phyloP scores from a whole-genome alignment of 2,329 filamentous ascomycete species.

The Venturia effusa region DNA sequence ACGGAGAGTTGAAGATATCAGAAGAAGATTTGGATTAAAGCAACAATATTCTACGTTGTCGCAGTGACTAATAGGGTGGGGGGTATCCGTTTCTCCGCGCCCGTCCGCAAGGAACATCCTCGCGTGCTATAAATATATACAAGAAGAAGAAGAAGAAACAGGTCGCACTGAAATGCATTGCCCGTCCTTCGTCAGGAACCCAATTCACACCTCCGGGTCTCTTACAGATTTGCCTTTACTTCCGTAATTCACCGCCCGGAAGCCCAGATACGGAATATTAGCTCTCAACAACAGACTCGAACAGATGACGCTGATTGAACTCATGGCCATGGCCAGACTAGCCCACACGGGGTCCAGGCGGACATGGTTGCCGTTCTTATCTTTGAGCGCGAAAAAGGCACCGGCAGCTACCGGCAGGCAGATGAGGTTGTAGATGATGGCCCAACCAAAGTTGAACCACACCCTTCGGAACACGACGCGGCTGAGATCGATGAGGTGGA shows the following conservation, averaged over 20 bases:
- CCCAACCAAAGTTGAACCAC: slow-evolving; percentile 79
- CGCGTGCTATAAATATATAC: too few species aligned
- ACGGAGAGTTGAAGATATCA: too few species aligned
- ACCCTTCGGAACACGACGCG: slow-evolving; percentile 64
- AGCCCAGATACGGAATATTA: slow-evolving; percentile 32
- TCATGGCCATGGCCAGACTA: slow-evolving; percentile 82
- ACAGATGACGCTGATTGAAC: slow-evolving; percentile 77
- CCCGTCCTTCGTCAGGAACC: too few species aligned
- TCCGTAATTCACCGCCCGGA: slow-evolving; percentile 15
- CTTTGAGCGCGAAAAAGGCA: slow-evolving; percentile 54
- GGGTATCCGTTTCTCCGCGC: too few species aligned
- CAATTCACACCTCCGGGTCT: not conserved
- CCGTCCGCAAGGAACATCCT: too few species aligned
- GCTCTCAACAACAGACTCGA: slow-evolving; percentile 66
- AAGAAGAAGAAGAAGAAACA: too few species aligned
- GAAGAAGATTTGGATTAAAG: too few species aligned
- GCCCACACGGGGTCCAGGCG: slow-evolving; percentile 75
- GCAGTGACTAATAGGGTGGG: too few species aligned
- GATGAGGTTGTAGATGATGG: slow-evolving; percentile 67
- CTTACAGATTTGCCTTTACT: not conserved
- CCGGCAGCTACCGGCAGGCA: slow-evolving; percentile 75
- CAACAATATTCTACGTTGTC: too few species aligned
- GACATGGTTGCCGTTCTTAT: slow-evolving; percentile 42
- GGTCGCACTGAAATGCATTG: too few species aligned
- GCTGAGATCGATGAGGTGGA: slow-evolving; percentile 64